Conservation (phyloP, 1,284 basidiomycete genomes). For the Cutaneotrichosporon spelunceum region DNA sequence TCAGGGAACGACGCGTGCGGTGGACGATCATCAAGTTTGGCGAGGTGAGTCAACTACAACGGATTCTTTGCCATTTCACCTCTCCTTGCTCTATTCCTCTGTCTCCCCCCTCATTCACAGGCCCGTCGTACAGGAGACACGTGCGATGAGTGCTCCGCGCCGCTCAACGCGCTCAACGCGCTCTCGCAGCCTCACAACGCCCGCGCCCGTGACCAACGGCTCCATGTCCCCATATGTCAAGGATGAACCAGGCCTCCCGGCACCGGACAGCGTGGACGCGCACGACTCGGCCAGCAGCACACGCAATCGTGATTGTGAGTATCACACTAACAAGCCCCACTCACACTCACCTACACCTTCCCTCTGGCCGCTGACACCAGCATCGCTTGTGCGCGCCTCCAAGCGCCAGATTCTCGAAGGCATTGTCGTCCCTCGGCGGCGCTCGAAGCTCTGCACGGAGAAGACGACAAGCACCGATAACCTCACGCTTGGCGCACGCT, state of each 20-base stretch:
- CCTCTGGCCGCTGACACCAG: neutral
- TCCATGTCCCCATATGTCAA: slow-evolving; percentile 9
- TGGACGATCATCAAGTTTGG: no score
- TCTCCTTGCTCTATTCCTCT: neutral
- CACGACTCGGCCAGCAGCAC: slow-evolving; percentile 11
- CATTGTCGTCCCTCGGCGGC: slow-evolving; percentile 28
- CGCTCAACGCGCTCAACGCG: slow-evolving; percentile 5
- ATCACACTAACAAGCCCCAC: no score
- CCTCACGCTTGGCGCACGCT: slow-evolving; percentile 34
- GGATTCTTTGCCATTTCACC: neutral
- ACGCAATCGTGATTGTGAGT: slow-evolving; percentile 12
- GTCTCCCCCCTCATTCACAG: neutral
- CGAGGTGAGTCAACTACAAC: no score
- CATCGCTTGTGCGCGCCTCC: neutral
- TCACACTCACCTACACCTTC: neutral
- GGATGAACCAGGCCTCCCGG: slow-evolving; percentile 14
- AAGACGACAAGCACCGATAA: slow-evolving; percentile 43
- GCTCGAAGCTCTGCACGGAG: slow-evolving; percentile 37
- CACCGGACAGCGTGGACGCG: slow-evolving; percentile 21
- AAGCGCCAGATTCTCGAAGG: slow-evolving; percentile 32
- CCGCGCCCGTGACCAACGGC: neutral
- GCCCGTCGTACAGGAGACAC: no score
- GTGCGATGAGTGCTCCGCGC: neutral
- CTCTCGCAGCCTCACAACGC: neutral
- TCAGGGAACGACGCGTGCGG: no score